Evolutionary conservation across 768 basidiomycete genomes (phyloP), one percentile per base, ranked within the genome.

Genomic region (Tricholoma sp.): DNA sequence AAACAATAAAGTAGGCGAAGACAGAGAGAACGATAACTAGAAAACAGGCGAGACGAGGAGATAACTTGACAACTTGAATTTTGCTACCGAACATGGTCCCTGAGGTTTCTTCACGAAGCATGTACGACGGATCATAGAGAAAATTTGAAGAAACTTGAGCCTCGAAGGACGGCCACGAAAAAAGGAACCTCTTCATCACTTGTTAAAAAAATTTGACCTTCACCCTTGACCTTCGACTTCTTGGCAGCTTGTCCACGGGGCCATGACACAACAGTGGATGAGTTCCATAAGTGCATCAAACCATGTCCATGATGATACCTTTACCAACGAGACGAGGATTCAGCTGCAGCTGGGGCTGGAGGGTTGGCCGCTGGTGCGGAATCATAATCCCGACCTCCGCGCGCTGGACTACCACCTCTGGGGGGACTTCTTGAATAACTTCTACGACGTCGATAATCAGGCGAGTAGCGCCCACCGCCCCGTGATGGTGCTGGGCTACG

Each of bases 371-470:
- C 59, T 55, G 62, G 52, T 13, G 70, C 60, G 3, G 64, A 63
- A 31, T 74, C 73, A 42, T 73, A 76, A 57, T 80, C 66, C 60
- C 79, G 65, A 60, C 69, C 50, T 52, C 50, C 53, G 47, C 73
- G 68, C 44, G 73, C 62, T 18, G 78, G 80, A 68, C 79, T 80
- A 68, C 85, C 82, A 52, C 87, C 89, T 63, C 88, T 77, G 53
- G 88, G 89, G 20, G 90, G 91, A 73, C 87, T 90, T 67, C 87
- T 80, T 53, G 87, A 89, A 61, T 89, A 87, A 72, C 88, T 90
- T 69, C 81, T 79, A 54, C 90, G 86, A 68, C 79, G 80, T 63
- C 86, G 79, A 61, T 88, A 83, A 62, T 89, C 88, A 59, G 89
- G 89, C 60, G 88, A 90, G 76, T 89, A 86, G 56, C 88, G 76